These are phyloP conservation scores for Erodium moschatum DNA, from an alignment of 441 rosid species.

Conservation along the genomic window DNA sequence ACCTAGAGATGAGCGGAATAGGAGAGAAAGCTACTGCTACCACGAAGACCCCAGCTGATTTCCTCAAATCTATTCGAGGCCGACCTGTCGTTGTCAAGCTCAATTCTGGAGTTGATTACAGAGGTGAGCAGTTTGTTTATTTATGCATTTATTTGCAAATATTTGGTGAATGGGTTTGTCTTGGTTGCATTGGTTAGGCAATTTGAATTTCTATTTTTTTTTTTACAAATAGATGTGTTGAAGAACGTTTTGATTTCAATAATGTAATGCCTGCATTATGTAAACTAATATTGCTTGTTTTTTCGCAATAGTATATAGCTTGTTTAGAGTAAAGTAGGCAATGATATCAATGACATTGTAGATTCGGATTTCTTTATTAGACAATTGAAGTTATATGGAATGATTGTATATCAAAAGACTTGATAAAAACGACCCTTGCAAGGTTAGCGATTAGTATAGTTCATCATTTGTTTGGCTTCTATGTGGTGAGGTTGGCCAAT, in stretches of 20 bases:
- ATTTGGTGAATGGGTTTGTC: background rate
- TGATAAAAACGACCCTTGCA: background rate
- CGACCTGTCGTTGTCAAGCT: slow-evolving; percentile 85
- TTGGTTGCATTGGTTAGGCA: background rate
- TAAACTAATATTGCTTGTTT: background rate
- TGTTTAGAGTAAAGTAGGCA: background rate
- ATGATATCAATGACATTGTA: background rate
- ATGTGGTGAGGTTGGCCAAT: background rate
- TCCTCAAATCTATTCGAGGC: slow-evolving; percentile 89
- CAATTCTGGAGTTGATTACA: slow-evolving; percentile 90
- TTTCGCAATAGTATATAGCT: background rate
- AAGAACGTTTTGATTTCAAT: too few relatives aligned
- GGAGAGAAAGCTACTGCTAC: slow-evolving; percentile 63
- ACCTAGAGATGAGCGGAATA: slow-evolving; percentile 43
- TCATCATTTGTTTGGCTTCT: background rate
- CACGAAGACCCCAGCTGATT: slow-evolving; percentile 86
- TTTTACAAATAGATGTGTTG: background rate
- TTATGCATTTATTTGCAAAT: background rate
- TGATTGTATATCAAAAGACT: background rate
- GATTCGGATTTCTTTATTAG: background rate
- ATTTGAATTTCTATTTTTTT: background rate
- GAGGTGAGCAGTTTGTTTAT: slow-evolving; percentile 37
- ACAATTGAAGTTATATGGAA: background rate
- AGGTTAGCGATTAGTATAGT: background rate
- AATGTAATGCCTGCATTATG: too few relatives aligned